phyloP scores from a whole-genome alignment of 148 eudicot genomes.

The Cornus kousa region DNA sequence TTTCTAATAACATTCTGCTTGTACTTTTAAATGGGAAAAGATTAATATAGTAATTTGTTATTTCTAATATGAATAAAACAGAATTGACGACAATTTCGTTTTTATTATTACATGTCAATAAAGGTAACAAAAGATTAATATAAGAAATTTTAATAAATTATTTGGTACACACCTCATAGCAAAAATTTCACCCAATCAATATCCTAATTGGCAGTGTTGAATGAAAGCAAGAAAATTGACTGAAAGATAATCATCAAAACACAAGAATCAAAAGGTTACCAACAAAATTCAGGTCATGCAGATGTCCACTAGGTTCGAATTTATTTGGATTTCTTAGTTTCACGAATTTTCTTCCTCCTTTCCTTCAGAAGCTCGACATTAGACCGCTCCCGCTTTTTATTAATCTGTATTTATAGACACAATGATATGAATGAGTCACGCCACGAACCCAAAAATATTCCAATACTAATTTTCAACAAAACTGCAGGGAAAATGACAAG shows the following conservation, averaged over 20 bases:
- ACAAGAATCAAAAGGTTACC: background rate
- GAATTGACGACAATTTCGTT: too few relatives aligned
- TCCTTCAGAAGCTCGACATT: constrained; percentile 31
- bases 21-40: too few relatives aligned
- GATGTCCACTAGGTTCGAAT: background rate
- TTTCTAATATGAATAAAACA: too few relatives aligned
- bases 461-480: background rate
- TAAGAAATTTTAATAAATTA: background rate
- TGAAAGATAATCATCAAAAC: background rate
- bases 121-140: background rate
- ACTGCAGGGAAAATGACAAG: too few relatives aligned
- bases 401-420: constrained; percentile 26
- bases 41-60: too few relatives aligned
- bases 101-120: background rate
- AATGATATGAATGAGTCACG: background rate
- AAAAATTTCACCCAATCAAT: background rate
- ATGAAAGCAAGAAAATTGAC: background rate
- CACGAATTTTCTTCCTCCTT: constrained; percentile 46
- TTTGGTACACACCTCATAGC: background rate
- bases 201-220: background rate
- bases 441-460: background rate
- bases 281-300: background rate
- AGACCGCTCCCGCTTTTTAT: constrained; percentile 43
- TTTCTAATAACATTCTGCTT: too few relatives aligned
- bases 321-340: constrained; percentile 17